Conservation (phyloP, 352 stramenopile species). For the Phytophthora pseudosyringae region DNA sequence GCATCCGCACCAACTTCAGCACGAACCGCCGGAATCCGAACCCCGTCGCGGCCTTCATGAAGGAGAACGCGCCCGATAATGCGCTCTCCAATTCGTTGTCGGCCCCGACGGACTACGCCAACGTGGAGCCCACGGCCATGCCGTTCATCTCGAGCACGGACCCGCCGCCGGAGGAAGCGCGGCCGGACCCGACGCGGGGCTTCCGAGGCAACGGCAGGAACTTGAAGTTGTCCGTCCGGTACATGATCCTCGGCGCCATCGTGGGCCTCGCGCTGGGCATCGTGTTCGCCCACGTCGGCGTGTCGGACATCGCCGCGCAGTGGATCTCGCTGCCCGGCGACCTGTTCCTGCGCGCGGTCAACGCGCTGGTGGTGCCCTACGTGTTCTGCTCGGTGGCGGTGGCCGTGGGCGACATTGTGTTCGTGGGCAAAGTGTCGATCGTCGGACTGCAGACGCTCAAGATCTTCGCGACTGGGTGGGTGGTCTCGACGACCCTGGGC, state of each 20-base stretch:
- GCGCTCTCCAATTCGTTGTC: conserved; percentile 19
- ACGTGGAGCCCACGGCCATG: conserved; percentile 37
- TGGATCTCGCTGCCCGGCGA: conserved; percentile 79
- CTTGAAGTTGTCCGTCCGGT: conserved; percentile 55
- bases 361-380: conserved; percentile 80
- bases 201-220: conserved; percentile 51
- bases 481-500: conserved; percentile 54
- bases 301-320: conserved; percentile 47
- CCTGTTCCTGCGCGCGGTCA: conserved; percentile 78
- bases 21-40: conserved; percentile 33
- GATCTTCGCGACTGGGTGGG: conserved; percentile 66
- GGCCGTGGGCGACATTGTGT: conserved; percentile 77
- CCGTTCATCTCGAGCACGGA: conserved; percentile 46
- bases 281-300: conserved; percentile 45
- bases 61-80: conserved; percentile 13
- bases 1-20: conserved; percentile 58
- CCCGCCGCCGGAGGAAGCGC: conserved; percentile 13
- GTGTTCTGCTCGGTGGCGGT: conserved; percentile 85
- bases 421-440: conserved; percentile 74
- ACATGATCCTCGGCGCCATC: conserved; percentile 59
- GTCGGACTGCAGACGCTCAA: conserved; percentile 69
- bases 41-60: conserved; percentile 29
- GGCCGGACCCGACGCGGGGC: conserved; percentile 32
- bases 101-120: conserved; percentile 46
- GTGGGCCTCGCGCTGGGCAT: conserved; percentile 62